Conservation (phyloP, 768 basidiomycete genomes). For the Lactifluus rugatus region DNA sequence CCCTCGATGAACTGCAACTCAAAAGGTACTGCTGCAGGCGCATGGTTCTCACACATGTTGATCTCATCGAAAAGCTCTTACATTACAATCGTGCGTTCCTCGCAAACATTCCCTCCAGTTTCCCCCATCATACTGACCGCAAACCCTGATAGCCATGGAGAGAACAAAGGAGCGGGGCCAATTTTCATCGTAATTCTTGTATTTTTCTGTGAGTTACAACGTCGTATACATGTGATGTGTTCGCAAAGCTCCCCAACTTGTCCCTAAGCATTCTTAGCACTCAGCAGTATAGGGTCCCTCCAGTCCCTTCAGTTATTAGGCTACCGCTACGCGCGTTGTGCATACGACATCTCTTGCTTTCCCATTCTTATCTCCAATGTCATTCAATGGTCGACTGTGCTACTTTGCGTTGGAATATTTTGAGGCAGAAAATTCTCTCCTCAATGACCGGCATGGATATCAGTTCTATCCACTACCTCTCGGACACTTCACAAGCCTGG, state of each 20-base stretch:
- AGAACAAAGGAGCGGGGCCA: conserved; percentile 21
- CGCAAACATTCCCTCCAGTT: background rate
- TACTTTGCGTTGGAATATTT: background rate
- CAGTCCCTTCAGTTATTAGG: background rate
- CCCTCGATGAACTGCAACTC: conserved; percentile 78
- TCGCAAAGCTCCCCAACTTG: background rate
- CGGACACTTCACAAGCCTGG: too few species aligned
- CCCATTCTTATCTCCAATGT: background rate
- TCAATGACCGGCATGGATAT: too few species aligned
- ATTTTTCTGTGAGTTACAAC: background rate
- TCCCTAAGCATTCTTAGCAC: background rate
- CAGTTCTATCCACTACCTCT: too few species aligned
- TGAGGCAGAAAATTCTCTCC: background rate
- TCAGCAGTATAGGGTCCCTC: background rate
- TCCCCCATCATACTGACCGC: background rate
- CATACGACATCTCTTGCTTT: background rate
- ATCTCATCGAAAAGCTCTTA: conserved; percentile 92
- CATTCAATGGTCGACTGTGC: background rate
- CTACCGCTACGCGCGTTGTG: background rate
- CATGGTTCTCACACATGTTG: conserved; percentile 97
- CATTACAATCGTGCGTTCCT: conserved; percentile 81
- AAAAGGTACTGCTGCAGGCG: conserved; percentile 94
- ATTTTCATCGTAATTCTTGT: background rate
- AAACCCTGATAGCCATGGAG: conserved; percentile 21
- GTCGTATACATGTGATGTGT: background rate